These are phyloP conservation scores for Leptosphaerulina australis DNA, from an alignment of 2,329 filamentous ascomycete species.

Conservation along the genomic window DNA sequence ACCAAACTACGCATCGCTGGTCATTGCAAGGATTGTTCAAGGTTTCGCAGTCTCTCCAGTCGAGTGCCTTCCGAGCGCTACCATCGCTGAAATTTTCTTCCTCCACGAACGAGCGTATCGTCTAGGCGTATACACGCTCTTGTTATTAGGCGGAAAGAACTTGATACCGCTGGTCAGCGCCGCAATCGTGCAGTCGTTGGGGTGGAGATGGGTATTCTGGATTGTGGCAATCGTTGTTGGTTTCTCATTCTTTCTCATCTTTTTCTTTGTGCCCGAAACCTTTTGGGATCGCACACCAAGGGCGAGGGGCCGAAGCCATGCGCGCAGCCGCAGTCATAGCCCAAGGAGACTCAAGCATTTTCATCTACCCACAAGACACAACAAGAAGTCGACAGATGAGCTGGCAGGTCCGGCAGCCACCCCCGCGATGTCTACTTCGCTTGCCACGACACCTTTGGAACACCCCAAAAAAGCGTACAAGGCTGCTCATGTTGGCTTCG, in stretches of 20 bases:
- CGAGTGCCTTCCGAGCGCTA: conserved; percentile 90
- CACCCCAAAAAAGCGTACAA: conserved; percentile 19
- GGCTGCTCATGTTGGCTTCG: conserved; percentile 60
- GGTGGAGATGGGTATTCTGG: conserved; percentile 94
- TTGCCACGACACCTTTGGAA: conserved; percentile 5
- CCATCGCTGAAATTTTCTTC: conserved; percentile 95
- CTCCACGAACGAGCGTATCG: conserved; percentile 92
- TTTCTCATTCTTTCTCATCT: conserved; percentile 72
- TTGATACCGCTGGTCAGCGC: conserved; percentile 86
- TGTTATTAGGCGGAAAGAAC: conserved; percentile 91
- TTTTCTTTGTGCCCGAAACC: conserved; percentile 91
- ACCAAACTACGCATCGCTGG: conserved; percentile 77
- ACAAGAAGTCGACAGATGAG: conserved; percentile 26
- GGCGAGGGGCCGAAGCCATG: conserved; percentile 48
- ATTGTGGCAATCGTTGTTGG: conserved; percentile 81
- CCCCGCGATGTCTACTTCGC: conserved; percentile 5
- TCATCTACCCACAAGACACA: conserved; percentile 30
- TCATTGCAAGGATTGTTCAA: conserved; percentile 83
- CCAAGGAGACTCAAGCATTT: conserved; percentile 40
- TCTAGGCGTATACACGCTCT: conserved; percentile 88
- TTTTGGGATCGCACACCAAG: conserved; percentile 89
- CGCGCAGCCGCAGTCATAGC: conserved; percentile 41
- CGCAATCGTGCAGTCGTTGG: conserved; percentile 74
- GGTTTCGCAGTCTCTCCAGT: conserved; percentile 88
- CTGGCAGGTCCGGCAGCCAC: conserved; percentile 7